These are phyloP conservation scores for Dictyostelium firmibasis DNA, from an alignment of 78 protist genomes.

Conservation along the genomic window DNA sequence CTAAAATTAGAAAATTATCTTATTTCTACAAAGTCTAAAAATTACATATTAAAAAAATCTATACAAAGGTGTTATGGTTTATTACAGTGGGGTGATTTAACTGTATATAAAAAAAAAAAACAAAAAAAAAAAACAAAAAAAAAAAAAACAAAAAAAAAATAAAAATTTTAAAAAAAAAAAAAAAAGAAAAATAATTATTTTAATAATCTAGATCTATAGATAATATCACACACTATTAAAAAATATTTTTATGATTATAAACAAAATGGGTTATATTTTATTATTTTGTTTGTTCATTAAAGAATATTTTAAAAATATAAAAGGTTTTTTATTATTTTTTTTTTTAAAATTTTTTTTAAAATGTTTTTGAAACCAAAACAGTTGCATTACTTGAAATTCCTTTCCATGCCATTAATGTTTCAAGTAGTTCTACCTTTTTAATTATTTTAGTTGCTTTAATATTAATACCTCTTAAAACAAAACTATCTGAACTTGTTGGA, in stretches of 20 bases:
- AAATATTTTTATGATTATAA: no score
- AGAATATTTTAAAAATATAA: no score
- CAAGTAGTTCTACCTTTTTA: constrained; percentile 11
- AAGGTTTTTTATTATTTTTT: neutral
- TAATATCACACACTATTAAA: no score
- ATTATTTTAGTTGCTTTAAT: neutral
- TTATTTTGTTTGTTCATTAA: no score
- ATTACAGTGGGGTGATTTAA: neutral
- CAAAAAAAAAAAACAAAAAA: no score
- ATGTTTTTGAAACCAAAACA: neutral
- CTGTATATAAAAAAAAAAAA: neutral
- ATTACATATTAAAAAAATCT: neutral
- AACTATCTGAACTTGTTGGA: neutral
- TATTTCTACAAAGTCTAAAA: neutral
- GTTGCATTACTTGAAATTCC: neutral
- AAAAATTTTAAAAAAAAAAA: no score
- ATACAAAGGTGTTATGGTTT: no score
- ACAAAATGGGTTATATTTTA: no score
- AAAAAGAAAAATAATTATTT: no score
- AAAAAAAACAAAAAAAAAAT: no score
- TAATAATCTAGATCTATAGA: neutral
- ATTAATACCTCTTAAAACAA: neutral
- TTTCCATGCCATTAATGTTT: constrained; percentile 6
- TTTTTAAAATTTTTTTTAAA: neutral
- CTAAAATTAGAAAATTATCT: neutral